Conservation (phyloP, 2,329 filamentous ascomycete genomes). For the Paecilomyces niveus region DNA sequence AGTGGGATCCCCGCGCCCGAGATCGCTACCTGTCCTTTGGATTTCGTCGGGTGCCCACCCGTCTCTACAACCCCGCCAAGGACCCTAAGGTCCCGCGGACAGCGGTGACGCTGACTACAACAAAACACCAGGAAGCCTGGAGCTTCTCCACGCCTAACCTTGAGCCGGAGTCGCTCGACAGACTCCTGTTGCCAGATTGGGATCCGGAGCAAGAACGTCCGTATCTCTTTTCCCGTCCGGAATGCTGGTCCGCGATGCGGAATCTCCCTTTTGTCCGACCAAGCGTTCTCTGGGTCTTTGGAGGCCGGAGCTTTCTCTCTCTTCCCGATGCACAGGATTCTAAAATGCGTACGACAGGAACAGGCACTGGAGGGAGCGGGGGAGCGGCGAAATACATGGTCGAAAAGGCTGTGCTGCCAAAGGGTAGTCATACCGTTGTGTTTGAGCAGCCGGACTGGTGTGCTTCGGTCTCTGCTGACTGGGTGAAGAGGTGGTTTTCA, state of each 20-base stretch:
- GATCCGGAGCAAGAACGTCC: conserved; percentile 7
- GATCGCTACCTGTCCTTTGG: conserved; percentile 6
- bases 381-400: conserved; percentile 11
- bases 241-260: conserved; percentile 8
- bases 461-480: conserved; percentile 9
- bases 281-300: conserved; percentile 17
- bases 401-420: conserved; percentile 8
- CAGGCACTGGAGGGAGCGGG: conserved; percentile 16
- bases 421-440: conserved; percentile 8
- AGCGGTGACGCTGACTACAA: conserved; percentile 14
- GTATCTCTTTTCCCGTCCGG: conserved; percentile 10
- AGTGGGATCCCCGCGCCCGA: conserved; percentile 9
- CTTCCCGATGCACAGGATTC: conserved; percentile 7
- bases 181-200: conserved; percentile 1
- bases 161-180: background rate
- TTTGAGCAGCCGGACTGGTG: conserved; percentile 13
- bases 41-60: conserved; percentile 9
- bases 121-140: background rate
- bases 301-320: conserved; percentile 11
- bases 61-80: conserved; percentile 3
- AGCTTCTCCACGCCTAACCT: background rate
- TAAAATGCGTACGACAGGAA: conserved; percentile 14
- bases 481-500: conserved; percentile 10
- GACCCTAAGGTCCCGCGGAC: conserved; percentile 3
- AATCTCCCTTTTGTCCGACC: conserved; percentile 16